A percentile compares a stretch with the other conserved stretches of the same genome.
Conservation (phyloP, 768 basidiomycete species). For the Boletus rubroflammeus region DNA sequence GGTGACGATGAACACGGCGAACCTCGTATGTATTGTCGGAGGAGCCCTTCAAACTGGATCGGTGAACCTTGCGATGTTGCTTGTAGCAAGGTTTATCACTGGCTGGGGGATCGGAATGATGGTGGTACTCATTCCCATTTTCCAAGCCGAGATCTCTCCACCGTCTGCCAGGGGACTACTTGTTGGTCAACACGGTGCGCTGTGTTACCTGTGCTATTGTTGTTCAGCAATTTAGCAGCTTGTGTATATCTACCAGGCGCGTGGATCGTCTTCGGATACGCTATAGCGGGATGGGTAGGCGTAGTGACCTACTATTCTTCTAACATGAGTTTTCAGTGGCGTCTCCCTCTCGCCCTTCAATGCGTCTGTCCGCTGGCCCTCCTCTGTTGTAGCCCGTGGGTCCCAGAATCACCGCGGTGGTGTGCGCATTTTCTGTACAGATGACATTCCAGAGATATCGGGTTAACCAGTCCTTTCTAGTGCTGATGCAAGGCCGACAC, state of each 20-base stretch:
- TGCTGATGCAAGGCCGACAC: neutral
- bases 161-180: neutral
- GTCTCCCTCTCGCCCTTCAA: neutral
- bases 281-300: neutral
- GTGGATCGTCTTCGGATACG: neutral
- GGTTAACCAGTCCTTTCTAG: neutral
- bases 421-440: neutral
- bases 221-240: neutral
- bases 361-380: neutral
- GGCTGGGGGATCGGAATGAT: neutral
- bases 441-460: neutral
- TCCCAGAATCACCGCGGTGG: neutral
- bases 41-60: neutral
- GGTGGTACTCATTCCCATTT: neutral
- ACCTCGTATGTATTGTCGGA: neutral
- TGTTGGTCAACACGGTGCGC: neutral
- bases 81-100: neutral
- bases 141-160: neutral
- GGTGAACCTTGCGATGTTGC: neutral
- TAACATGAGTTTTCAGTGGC: neutral
- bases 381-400: neutral
- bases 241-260: neutral
- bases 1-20: neutral
- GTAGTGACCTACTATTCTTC: neutral
- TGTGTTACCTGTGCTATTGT: neutral